Percentiles rank a stretch among this genome's conserved stretches.
These are phyloP conservation scores for Lepidium didymum DNA, from an alignment of 345 rosid species.

Conservation along the genomic window DNA sequence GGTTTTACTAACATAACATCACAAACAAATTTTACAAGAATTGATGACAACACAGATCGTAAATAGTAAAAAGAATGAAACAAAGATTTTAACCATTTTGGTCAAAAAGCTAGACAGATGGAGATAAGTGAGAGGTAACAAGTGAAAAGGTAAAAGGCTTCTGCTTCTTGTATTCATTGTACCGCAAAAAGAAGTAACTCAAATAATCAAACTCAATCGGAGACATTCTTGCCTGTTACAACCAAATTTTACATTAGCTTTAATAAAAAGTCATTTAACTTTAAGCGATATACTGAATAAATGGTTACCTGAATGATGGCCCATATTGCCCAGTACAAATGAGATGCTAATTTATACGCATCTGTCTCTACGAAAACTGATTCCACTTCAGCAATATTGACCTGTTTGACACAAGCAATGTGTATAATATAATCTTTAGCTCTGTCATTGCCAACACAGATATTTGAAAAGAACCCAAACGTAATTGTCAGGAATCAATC, in stretches of 20 bases:
- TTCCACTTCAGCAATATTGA: conserved; percentile 51
- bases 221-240: conserved; percentile 81
- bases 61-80: not conserved
- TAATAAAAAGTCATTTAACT: not conserved
- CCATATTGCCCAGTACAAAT: conserved; percentile 92
- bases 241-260: not conserved
- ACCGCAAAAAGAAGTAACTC: conserved; percentile 76
- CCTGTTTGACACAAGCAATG: conserved; percentile 33
- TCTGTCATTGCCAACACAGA: not conserved
- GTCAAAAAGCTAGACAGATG: conserved; percentile 5
- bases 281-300: not conserved
- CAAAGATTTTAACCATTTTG: not conserved
- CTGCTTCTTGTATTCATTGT: conserved; percentile 77
- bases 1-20: not conserved
- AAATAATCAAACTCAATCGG: conserved; percentile 83
- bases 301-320: conserved; percentile 76
- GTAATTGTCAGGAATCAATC: not conserved
- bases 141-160: conserved; percentile 46
- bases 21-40: conserved; percentile 15
- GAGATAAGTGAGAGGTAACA: conserved; percentile 48
- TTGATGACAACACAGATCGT: not conserved
- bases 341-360: conserved; percentile 69
- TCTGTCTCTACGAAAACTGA: conserved; percentile 61
- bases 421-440: not conserved
- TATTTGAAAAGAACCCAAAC: not conserved